Evolutionary conservation across 2,329 filamentous ascomycete species (phyloP), one percentile per base, ranked within the genome.

Genomic region (Coniochaeta prunicola): DNA sequence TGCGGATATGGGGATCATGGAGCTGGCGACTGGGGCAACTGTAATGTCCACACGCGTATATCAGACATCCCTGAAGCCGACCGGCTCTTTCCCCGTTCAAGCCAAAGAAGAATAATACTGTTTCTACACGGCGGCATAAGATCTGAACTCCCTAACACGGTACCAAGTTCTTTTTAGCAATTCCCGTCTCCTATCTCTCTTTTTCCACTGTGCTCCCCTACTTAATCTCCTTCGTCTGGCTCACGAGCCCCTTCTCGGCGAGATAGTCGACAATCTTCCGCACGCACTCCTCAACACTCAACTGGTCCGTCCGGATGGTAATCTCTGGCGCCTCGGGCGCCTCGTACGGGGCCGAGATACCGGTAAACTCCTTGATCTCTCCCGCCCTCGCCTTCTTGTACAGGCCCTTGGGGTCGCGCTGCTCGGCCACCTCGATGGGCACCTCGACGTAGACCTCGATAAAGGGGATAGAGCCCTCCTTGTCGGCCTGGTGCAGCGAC

Each of bases 371-470:
- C 76, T 96, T 94, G 76, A 97, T 97, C 74, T 96, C 86, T 50
- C 94, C 94, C 57, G 90, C 88, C 50, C 93, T 81, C 13, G 94
- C 94, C 84, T 96, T 96, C 83, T 96, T 96, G 79, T 99, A 99
- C 61, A 97, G 78, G 5, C 93, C 94, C 85, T 99, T 99, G 55
- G 94, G 94, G 71, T 99, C 94, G 63, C 94, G 86, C 83, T 93
- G 81, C 84, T 97, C 93, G 38, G 94, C 93, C 50, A 94, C 91
- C 74, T 91, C 90, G 65, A 97, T 82, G 15, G 92, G 90, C 13
- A 97, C 86, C 74, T 99, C 92, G 63, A 99, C 88, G 70, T 86
- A 96, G 60, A 97, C 91, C 77, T 99, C 94, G 65, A 99, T 83
- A 72, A 99, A 99, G 10, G 90, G 88, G 59, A 97, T 82, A 0